phyloP scores from a whole-genome alignment of 2,329 filamentous ascomycete genomes.

The Trichoderma arundinaceum region DNA sequence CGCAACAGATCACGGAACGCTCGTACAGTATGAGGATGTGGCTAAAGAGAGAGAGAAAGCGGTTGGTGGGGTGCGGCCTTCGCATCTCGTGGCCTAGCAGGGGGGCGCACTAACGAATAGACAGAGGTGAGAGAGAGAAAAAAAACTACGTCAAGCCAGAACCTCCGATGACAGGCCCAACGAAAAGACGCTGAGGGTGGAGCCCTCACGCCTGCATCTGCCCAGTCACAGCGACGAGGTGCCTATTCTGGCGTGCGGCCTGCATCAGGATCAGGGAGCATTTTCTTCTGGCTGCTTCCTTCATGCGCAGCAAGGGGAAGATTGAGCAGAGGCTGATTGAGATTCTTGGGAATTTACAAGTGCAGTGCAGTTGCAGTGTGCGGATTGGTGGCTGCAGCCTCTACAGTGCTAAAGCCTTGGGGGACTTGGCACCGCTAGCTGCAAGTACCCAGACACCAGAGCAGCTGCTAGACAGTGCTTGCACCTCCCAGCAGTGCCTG shows the following conservation, averaged over 20 bases:
- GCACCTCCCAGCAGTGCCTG: background rate
- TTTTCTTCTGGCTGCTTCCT: background rate
- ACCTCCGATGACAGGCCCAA: constrained; percentile 9
- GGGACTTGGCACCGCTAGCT: too few relatives aligned
- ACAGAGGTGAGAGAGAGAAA: background rate
- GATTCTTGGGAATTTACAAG: too few relatives aligned
- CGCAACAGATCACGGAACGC: background rate
- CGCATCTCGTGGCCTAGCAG: constrained; percentile 23
- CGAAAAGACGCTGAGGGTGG: constrained; percentile 7
- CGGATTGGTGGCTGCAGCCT: background rate
- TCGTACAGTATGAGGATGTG: background rate
- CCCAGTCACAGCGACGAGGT: constrained; percentile 10
- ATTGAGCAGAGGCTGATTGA: background rate
- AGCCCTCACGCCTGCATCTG: background rate
- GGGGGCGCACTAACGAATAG: constrained; percentile 18
- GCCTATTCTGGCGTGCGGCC: constrained; percentile 12
- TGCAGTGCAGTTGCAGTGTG: too few relatives aligned
- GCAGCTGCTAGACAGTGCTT: too few relatives aligned
- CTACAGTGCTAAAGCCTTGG: too few relatives aligned
- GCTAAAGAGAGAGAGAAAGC: constrained; percentile 2
- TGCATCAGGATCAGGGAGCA: background rate
- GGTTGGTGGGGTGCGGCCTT: background rate
- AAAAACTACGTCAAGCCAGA: constrained; percentile 7
- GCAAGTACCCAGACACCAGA: too few relatives aligned
- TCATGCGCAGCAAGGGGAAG: background rate